These are phyloP conservation scores for Aphanomyces invadans DNA, from an alignment of 352 stramenopile genomes.

Conservation along the genomic window DNA sequence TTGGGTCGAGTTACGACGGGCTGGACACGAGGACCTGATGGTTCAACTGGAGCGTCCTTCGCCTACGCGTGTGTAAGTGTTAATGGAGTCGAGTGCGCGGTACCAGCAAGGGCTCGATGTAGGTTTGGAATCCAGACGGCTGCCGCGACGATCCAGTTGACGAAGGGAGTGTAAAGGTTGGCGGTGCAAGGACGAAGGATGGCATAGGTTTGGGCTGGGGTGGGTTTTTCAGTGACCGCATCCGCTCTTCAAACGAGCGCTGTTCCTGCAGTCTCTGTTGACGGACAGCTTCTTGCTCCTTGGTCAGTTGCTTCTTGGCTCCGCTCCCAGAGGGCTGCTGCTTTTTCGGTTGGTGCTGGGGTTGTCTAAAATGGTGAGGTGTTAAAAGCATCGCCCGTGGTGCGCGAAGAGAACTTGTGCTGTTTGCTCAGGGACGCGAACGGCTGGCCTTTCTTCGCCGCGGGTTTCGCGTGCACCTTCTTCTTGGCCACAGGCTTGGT, in stretches of 20 bases:
- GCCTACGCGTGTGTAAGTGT: neutral
- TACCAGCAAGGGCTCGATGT: slow-evolving; percentile 21
- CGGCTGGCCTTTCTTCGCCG: slow-evolving; percentile 22
- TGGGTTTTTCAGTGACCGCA: neutral
- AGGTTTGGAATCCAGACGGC: neutral
- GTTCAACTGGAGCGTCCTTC: neutral
- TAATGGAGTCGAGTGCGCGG: neutral
- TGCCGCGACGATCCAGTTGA: neutral
- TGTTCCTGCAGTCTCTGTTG: slow-evolving; percentile 12
- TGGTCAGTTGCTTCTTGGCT: neutral
- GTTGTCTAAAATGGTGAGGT: too few relatives aligned
- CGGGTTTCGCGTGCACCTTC: slow-evolving; percentile 23
- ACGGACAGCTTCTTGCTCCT: slow-evolving; percentile 15
- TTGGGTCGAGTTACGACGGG: neutral
- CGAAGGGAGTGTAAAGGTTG: slow-evolving; percentile 18
- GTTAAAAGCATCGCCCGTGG: neutral
- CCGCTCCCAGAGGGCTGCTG: neutral
- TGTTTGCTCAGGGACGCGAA: slow-evolving; percentile 20
- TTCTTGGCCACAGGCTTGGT: slow-evolving; percentile 19
- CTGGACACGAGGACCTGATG: slow-evolving; percentile 11
- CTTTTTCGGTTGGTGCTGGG: neutral
- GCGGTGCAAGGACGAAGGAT: slow-evolving; percentile 16
- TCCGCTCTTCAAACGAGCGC: slow-evolving; percentile 23
- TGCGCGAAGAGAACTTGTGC: neutral
- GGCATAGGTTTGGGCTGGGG: slow-evolving; percentile 9